phyloP scores from a whole-genome alignment of 2,329 filamentous ascomycete species.

The Fusarium napiforme region DNA sequence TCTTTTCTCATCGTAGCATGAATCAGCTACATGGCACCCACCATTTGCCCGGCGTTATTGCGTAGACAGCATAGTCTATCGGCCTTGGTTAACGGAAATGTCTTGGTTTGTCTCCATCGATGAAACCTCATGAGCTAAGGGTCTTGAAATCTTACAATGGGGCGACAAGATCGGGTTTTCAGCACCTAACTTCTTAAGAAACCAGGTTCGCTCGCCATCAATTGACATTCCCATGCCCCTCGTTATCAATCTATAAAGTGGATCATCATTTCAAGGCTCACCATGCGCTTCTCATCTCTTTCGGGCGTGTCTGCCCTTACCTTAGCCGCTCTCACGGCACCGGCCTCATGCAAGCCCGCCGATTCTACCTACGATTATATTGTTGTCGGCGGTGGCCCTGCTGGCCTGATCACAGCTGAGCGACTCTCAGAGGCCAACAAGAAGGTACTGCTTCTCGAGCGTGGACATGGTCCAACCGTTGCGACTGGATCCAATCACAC shows the following conservation, averaged over 20 bases:
- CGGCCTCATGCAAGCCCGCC: not conserved
- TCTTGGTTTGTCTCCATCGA: not conserved
- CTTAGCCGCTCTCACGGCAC: not conserved
- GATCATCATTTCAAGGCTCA: not conserved
- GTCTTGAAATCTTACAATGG: not conserved
- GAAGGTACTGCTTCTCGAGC: slow-evolving; percentile 71
- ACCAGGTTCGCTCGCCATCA: too few species aligned
- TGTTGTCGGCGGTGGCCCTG: slow-evolving; percentile 40
- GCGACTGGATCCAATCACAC: slow-evolving; percentile 70
- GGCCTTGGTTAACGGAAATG: not conserved
- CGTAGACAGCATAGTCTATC: not conserved
- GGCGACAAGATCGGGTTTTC: not conserved
- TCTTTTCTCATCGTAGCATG: not conserved
- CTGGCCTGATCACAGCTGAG: slow-evolving; percentile 42
- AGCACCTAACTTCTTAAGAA: not conserved
- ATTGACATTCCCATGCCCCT: not conserved
- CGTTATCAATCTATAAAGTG: not conserved
- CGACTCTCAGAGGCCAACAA: slow-evolving; percentile 71
- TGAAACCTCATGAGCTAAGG: not conserved
- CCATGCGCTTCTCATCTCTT: slow-evolving; percentile 13
- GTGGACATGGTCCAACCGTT: slow-evolving; percentile 68
- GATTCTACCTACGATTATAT: slow-evolving; percentile 40
- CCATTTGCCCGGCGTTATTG: not conserved
- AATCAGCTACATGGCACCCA: not conserved
- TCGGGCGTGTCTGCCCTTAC: not conserved